Percentiles rank a stretch among this genome's conserved stretches.
Conservation (phyloP, 1,139 yeast species). For the Candida sanyaensis region DNA sequence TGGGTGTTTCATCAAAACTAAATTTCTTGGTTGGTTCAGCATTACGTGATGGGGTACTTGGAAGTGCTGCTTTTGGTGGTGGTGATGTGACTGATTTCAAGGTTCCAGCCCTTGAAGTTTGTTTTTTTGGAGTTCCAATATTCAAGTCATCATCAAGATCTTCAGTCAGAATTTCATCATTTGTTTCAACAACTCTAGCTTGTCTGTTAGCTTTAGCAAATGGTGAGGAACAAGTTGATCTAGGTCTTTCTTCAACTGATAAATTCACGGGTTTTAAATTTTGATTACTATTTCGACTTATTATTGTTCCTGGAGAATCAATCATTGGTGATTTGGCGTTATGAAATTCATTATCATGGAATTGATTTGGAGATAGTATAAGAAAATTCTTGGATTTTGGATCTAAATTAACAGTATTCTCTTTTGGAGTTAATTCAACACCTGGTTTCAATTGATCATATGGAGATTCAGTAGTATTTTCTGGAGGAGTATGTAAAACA, state of each 20-base stretch:
- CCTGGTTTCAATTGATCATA: slow-evolving; percentile 24
- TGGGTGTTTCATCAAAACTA: slow-evolving; percentile 20
- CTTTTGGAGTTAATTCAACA: slow-evolving; percentile 20
- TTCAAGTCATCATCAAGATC: slow-evolving; percentile 22
- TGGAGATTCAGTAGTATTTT: slow-evolving; percentile 9
- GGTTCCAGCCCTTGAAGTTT: slow-evolving; percentile 2
- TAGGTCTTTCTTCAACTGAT: slow-evolving; percentile 20
- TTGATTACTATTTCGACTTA: slow-evolving; percentile 7
- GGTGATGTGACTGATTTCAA: slow-evolving; percentile 26
- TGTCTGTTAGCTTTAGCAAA: slow-evolving; percentile 48
- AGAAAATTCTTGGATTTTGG: slow-evolving; percentile 29
- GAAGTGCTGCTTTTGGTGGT: slow-evolving; percentile 37
- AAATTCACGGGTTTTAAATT: slow-evolving; percentile 7
- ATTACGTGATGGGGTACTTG: slow-evolving; percentile 24
- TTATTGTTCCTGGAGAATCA: slow-evolving; percentile 10
- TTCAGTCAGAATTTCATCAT: slow-evolving; percentile 26
- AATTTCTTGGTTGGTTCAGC: slow-evolving; percentile 6
- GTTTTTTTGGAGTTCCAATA: slow-evolving; percentile 5
- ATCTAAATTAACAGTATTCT: neutral
- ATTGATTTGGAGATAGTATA: slow-evolving; percentile 45
- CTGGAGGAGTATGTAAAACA: slow-evolving; percentile 20
- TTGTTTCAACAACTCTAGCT: slow-evolving; percentile 48
- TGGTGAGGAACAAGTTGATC: slow-evolving; percentile 40
- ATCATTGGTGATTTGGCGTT: slow-evolving; percentile 17
- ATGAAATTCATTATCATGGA: slow-evolving; percentile 38